These are phyloP conservation scores for Pezicula radicicola DNA, from an alignment of 2,329 filamentous ascomycete species.

Conservation along the genomic window DNA sequence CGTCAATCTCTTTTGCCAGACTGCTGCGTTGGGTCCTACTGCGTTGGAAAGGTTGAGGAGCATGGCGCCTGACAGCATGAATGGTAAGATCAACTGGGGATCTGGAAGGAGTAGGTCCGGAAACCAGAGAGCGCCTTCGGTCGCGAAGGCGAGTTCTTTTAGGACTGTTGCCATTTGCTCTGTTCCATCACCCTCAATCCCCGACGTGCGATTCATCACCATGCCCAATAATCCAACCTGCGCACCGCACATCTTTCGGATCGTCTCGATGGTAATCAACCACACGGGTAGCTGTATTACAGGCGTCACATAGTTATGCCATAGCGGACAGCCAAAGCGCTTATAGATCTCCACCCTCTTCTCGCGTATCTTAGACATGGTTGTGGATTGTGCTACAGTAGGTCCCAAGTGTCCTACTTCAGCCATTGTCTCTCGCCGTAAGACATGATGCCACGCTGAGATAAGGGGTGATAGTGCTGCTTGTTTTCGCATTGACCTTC, in stretches of 20 bases:
- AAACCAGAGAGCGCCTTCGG: slow-evolving; percentile 60
- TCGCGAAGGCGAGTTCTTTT: slow-evolving; percentile 35
- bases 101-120: slow-evolving; percentile 52
- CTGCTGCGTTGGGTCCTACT: slow-evolving; percentile 6
- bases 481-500: slow-evolving; percentile 36
- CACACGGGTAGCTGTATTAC: slow-evolving; percentile 42
- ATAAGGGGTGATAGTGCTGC: slow-evolving; percentile 39
- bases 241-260: slow-evolving; percentile 43
- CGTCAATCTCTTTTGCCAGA: slow-evolving; percentile 23
- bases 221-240: slow-evolving; percentile 36
- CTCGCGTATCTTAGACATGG: slow-evolving; percentile 17
- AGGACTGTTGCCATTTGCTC: slow-evolving; percentile 19
- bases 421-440: slow-evolving; percentile 23
- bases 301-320: slow-evolving; percentile 26
- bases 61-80: slow-evolving; percentile 43
- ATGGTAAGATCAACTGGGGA: slow-evolving; percentile 44
- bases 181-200: neutral
- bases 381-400: slow-evolving; percentile 4
- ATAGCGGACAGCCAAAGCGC: slow-evolving; percentile 30
- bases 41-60: slow-evolving; percentile 40
- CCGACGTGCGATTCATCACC: slow-evolving; percentile 17
- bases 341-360: slow-evolving; percentile 28
- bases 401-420: slow-evolving; percentile 23
- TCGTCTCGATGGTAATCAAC: slow-evolving; percentile 41
- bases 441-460: slow-evolving; percentile 30